Percentiles rank a stretch among this genome's conserved stretches.
These are phyloP conservation scores for Zygosaccharomyces pseudorouxii DNA, from an alignment of 805 yeast genomes.

Conservation along the genomic window DNA sequence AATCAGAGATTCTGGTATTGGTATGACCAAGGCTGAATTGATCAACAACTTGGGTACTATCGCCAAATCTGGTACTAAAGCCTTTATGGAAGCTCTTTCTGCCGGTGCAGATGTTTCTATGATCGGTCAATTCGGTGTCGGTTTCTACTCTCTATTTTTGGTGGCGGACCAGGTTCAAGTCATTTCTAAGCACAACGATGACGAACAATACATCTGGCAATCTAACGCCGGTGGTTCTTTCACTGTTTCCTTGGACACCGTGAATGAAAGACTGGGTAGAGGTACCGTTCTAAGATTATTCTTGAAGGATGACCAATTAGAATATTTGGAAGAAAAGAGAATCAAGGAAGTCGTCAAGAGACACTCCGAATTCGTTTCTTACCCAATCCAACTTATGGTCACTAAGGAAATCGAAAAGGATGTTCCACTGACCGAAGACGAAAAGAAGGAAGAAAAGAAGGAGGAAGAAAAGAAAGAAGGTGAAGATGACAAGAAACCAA, in stretches of 20 bases:
- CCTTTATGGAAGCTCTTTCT: conserved; percentile 98
- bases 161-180: conserved; percentile 99
- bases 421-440: conserved; percentile 74
- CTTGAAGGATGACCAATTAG: conserved; percentile 98
- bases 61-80: conserved; percentile 99
- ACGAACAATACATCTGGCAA: conserved; percentile 99
- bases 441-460: conserved; percentile 21
- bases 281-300: conserved; percentile 94
- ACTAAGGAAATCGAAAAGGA: conserved; percentile 99
- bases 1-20: conserved; percentile 99
- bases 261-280: conserved; percentile 82
- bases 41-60: conserved; percentile 99
- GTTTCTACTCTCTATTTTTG: conserved; percentile 98
- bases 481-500: conserved; percentile 64
- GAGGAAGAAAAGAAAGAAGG: conserved; percentile 37
- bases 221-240: conserved; percentile 99
- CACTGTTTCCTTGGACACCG: conserved; percentile 87
- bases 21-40: conserved; percentile 99
- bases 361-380: conserved; percentile 98
- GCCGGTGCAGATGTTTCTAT: conserved; percentile 99
- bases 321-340: conserved; percentile 98
- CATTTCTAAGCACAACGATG: conserved; percentile 96
- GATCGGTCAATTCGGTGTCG: conserved; percentile 99
- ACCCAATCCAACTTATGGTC: conserved; percentile 97
- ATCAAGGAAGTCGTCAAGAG: conserved; percentile 98